These are phyloP conservation scores for Lasiosphaeriaceae sp. DNA, from an alignment of 495 filamentous ascomycete species.

Conservation along the genomic window DNA sequence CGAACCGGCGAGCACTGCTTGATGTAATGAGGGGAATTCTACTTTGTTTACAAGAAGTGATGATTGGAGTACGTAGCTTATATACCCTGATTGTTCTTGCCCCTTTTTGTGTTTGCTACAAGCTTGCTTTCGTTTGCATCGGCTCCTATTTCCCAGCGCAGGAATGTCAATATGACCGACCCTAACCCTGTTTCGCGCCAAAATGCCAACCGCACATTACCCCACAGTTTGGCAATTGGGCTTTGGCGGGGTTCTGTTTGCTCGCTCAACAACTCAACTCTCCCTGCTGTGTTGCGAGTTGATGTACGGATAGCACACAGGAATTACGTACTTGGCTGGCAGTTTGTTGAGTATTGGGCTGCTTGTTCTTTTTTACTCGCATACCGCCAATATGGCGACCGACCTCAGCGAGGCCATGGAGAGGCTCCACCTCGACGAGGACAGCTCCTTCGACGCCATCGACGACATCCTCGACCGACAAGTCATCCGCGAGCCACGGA, in stretches of 20 bases:
- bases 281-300: too few species aligned
- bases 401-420: constrained; percentile 37
- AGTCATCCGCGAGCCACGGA: constrained; percentile 55
- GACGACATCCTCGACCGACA: constrained; percentile 54
- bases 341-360: too few species aligned
- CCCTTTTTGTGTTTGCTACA: too few species aligned
- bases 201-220: not conserved
- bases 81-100: too few species aligned
- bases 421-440: constrained; percentile 32
- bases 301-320: too few species aligned
- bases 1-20: too few species aligned
- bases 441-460: constrained; percentile 36
- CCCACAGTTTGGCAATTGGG: not conserved
- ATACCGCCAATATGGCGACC: constrained; percentile 31
- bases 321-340: too few species aligned
- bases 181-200: not conserved
- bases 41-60: too few species aligned
- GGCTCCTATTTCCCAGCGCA: too few species aligned
- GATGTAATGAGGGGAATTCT: too few species aligned
- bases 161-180: not conserved
- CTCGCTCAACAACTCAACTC: not conserved
- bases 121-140: too few species aligned
- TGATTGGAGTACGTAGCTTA: too few species aligned
- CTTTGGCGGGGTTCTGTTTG: not conserved
- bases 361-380: not conserved